Evolutionary conservation across 2,329 filamentous ascomycete genomes (phyloP), one percentile per base, ranked within the genome.

Genomic region (Trichoderma harzianum): DNA sequence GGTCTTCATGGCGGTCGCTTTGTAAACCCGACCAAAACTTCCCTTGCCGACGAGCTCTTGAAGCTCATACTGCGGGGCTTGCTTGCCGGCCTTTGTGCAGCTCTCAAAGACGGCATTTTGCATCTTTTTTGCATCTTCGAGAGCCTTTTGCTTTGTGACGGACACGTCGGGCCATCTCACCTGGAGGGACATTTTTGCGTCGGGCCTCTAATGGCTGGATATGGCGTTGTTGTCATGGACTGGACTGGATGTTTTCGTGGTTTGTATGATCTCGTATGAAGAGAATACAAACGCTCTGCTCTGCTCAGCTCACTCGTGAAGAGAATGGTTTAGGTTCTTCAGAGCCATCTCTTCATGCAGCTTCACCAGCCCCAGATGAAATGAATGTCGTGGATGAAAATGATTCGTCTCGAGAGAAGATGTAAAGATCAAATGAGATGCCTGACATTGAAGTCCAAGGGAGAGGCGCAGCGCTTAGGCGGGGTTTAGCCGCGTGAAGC

Each of bases 11-110:
- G 83, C 81, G 21, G 80, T 84, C 36, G 86, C 90, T 80, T 92
- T 93, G 82, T 92, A 94, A 18, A 94, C 92, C 43, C 91, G 87
- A 2, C 92, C 92, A 78, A 91, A 93, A 73, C 88, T 90, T 57
- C 92, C 92, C 78, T 93, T 93, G 70, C 92, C 92, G 75, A 93
- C 93, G 70, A 93, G 84, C 79, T 93, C 91, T 14, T 87, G 84
- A 43, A 94, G 88, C n/a, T 86, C 86, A 75, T 93, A 93, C 16
- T 86, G 86, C 1, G 91, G 92, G 5, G 87, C 84, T 30, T 89
- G 86, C 72, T 89, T 88, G 51, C 88, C 88, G 36, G 84, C 82
- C 71, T 88, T 88, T 70, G 84, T 84, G 74, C 89, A 90, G 72
- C 89, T 85, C 74, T 92, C 90, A 62, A 87, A 83, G 32, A 93